A percentile compares a stretch with the other conserved stretches of the same genome.
These are phyloP conservation scores for Cladobotryum protrusum DNA, from an alignment of 2,329 filamentous ascomycete genomes.

Conservation along the genomic window DNA sequence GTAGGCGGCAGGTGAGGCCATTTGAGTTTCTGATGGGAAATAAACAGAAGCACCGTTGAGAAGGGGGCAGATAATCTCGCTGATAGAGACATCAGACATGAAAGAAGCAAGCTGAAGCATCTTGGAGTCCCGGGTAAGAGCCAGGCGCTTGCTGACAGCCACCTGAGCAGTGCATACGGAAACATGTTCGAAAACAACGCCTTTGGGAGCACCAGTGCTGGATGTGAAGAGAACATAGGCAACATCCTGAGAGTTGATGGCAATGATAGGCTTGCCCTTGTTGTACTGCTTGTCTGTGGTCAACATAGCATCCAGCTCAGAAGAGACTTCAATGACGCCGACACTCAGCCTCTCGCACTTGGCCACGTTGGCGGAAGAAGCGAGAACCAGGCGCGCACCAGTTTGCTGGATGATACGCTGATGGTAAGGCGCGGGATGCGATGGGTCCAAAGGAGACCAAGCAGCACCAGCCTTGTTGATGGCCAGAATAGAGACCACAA, in stretches of 20 bases:
- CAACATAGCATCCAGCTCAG: neutral
- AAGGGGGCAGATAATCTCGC: conserved; percentile 9
- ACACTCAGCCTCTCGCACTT: neutral
- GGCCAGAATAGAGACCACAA: conserved; percentile 2
- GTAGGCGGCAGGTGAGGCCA: neutral
- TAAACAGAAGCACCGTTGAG: conserved; percentile 8
- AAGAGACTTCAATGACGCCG: conserved; percentile 6
- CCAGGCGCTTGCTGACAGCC: neutral
- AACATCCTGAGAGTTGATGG: conserved; percentile 1
- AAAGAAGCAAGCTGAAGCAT: conserved; percentile 14
- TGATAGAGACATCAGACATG: conserved; percentile 11
- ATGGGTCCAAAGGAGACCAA: conserved; percentile 4
- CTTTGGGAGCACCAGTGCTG: conserved; percentile 7
- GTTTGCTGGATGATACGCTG: conserved; percentile 5
- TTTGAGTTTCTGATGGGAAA: conserved; percentile 10
- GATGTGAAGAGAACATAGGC: conserved; percentile 6
- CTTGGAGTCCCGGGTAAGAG: neutral
- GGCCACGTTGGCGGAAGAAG: neutral
- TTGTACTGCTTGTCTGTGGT: neutral
- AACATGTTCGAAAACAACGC: conserved; percentile 1
- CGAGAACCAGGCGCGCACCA: conserved; percentile 1
- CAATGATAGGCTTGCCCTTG: neutral
- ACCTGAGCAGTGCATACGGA: neutral
- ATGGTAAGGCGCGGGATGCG: conserved; percentile 5
- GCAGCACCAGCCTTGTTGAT: conserved; percentile 8